Conservation (phyloP, 2,329 filamentous ascomycete species). For the Thelonectria blattea region DNA sequence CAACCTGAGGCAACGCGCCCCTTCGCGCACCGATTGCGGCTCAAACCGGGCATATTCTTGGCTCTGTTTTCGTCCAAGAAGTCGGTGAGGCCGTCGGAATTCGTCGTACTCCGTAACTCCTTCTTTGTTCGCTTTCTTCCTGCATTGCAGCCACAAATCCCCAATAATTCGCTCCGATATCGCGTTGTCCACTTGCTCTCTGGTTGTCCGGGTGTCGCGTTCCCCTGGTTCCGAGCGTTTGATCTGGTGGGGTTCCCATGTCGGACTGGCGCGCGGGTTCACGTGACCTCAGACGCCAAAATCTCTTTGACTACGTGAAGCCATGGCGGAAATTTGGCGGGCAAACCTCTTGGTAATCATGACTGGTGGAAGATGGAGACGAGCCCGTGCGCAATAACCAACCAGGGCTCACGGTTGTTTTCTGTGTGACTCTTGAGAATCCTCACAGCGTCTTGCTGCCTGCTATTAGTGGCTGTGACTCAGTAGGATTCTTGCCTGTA, state of each 20-base stretch:
- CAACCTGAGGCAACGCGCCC: conserved; percentile 36
- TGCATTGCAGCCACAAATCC: neutral
- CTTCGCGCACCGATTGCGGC: conserved; percentile 20
- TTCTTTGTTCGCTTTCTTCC: conserved; percentile 6
- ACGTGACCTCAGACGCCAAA: conserved; percentile 31
- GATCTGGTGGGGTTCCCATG: conserved; percentile 24
- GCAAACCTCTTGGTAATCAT: conserved; percentile 28
- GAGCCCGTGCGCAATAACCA: conserved; percentile 20
- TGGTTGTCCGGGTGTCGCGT: conserved; percentile 8
- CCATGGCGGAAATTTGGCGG: neutral
- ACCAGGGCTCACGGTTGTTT: neutral
- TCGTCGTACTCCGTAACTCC: conserved; percentile 1
- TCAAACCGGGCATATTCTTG: neutral
- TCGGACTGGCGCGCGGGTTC: conserved; percentile 30
- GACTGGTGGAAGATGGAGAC: conserved; percentile 23
- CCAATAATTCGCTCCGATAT: conserved; percentile 17
- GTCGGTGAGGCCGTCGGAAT: neutral
- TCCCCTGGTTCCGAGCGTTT: conserved; percentile 23
- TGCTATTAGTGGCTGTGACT: conserved; percentile 9
- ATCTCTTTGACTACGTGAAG: conserved; percentile 31
- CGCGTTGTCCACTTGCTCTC: conserved; percentile 14
- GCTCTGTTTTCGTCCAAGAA: neutral
- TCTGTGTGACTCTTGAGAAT: too few species aligned
- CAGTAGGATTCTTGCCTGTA: conserved; percentile 3
- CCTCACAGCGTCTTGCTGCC: too few species aligned